phyloP scores from a whole-genome alignment of 2,329 filamentous ascomycete species.

The Zalaria sp. region DNA sequence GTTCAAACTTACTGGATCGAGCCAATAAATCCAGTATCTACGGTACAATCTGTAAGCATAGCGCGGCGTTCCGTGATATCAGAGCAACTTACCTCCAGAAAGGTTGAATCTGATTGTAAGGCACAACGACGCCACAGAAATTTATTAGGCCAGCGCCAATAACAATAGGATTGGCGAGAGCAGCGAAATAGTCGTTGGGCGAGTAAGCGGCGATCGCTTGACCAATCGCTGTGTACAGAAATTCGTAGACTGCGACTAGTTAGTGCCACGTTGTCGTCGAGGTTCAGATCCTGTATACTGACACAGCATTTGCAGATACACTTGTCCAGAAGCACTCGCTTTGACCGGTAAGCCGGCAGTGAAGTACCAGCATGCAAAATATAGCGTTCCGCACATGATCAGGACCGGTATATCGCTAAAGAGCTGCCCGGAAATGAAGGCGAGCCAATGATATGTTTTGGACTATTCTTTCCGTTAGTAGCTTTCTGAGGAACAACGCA shows the following conservation, averaged over 20 bases:
- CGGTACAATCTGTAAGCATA: slow-evolving; percentile 1
- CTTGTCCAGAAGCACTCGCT: slow-evolving; percentile 31
- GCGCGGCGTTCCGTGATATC: too few species aligned
- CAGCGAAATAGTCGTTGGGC: too few species aligned
- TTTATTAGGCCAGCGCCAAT: too few species aligned
- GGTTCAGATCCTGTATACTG: too few species aligned
- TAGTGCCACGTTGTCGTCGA: too few species aligned
- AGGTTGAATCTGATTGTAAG: slow-evolving; percentile 39
- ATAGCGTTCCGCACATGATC: slow-evolving; percentile 43
- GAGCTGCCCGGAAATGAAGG: slow-evolving; percentile 54
- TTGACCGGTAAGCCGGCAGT: slow-evolving; percentile 42
- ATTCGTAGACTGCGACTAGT: too few species aligned
- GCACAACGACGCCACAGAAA: slow-evolving; percentile 39
- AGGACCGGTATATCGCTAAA: slow-evolving; percentile 53
- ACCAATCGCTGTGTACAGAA: too few species aligned
- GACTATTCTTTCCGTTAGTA: too few species aligned
- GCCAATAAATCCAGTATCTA: slow-evolving; percentile 42
- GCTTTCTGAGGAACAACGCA: too few species aligned
- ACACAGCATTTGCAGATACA: too few species aligned
- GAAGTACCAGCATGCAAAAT: slow-evolving; percentile 53
- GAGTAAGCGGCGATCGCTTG: too few species aligned
- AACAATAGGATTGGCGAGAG: too few species aligned
- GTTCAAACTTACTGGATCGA: slow-evolving; percentile 30
- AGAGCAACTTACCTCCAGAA: slow-evolving; percentile 48
- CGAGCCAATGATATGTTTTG: slow-evolving; percentile 49